Base-by-base conservation (phyloP, 495 filamentous ascomycete genomes). In the Amniculicola lignicola region DNA sequence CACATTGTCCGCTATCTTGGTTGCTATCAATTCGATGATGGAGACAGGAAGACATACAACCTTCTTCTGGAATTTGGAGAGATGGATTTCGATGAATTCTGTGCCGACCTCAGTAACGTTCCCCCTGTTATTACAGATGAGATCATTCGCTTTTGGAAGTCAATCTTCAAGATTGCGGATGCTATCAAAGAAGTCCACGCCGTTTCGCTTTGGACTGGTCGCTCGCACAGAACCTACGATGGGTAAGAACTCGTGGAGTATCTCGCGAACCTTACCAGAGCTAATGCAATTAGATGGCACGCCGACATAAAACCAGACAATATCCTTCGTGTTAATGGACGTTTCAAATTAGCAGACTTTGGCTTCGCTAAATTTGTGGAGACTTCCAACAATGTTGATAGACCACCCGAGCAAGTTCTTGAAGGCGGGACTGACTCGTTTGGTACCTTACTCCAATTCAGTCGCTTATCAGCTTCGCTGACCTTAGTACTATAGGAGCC, bases 301-400 rank as follows among this genome's bases (percentile, higher is more conserved):
- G 60, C 64, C 12, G 70, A 74, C 28, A 59, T 72, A 14, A 74
- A 74, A 39, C 72, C 72, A n/a, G 68, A 68, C 43, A 75, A 74
- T 29, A 74, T 75, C 7, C 56, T 74, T 3, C 50, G 43, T 14
- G 61, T 72, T 1, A 33, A 69, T 14, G 68, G 63, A 5, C 55
- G 65, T 25, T 75, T 73, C 60, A 74, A 74, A 37, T 63, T 75
- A n/a, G 67, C 69, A 4, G 72, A 75, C 33, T 68, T 67, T 31
- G 72, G 70, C 12, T 70, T 72, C 53, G 68, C 72, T 2, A 68
- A 59, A 48, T 73, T 75, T 47, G 14, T 22, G 3, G 41, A 44
- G 41, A 54, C 64, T 33, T 9, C 9, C 23, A 44, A 46, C n/a
- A 57, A 60, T 40, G 39, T 31, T 19, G 44, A 46, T n/a, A 31